Evolutionary conservation across 257 asterid species (phyloP), one percentile per base, ranked within the genome.

Genomic region (Fraxinus quadrangulata): DNA sequence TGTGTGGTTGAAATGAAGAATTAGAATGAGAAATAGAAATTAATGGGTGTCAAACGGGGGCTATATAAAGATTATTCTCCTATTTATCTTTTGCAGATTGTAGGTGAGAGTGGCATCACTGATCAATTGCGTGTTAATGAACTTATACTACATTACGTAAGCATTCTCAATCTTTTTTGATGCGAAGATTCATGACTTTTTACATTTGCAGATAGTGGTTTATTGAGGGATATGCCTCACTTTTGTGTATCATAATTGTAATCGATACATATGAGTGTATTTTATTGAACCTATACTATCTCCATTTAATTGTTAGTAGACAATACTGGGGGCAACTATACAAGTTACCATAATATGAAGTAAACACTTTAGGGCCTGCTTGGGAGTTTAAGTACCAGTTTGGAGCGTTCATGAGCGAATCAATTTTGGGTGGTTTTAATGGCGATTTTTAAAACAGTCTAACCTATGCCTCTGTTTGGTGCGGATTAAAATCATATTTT

Each of bases 111-210:
- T 87, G 92, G 98, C 81, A 89, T 91, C 83, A 85, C 98, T 6
- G 96, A 92, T 87, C 97, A 86, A 81, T 67, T 87, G 85, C 94
- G 91, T 6, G 93, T 93, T 80, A 84, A 95, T 0, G 98, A 95
- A 81, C 97, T 91, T 81, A 87, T 95, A 45, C 73, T 91, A 80
- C 88, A 93, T 56, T 96, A 95, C 83, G 98, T 95, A 82, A 89
- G 96, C 39, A 78, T 80, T 83, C 54, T 74, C 80, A 71, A 37
- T 67, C 37, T 51, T 63, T 82, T 63, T 45, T 70, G 39, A 30
- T 63, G 16, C 39, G 80, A 33, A 30, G 81, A 75, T 73, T 39
- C 77, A 31, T 11, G 51, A 51, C n/a, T 63, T 74, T 74, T 36
- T 51, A 16, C 78, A 59, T 78, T 30, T 82, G 28, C 78, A 14